Conservation (phyloP, 192 early-diverging fungal genomes). For the Paraglomus occultum region DNA sequence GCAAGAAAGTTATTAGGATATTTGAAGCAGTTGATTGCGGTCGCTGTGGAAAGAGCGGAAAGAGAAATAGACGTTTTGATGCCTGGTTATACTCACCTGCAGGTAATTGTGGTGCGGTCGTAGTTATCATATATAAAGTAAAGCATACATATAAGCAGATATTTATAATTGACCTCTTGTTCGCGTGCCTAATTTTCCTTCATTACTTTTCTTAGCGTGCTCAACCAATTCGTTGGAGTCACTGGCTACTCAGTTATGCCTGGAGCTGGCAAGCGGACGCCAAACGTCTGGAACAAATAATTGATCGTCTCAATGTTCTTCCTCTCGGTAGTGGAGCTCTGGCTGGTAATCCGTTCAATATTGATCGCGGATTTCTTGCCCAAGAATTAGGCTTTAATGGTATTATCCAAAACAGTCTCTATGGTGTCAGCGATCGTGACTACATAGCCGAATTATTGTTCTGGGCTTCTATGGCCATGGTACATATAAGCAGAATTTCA, state of each 20-base stretch:
- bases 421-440: slow-evolving; percentile 92
- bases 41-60: slow-evolving; percentile 76
- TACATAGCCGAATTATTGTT: slow-evolving; percentile 98
- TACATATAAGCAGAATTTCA: slow-evolving; percentile 84
- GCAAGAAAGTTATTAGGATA: slow-evolving; percentile 58
- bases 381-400: slow-evolving; percentile 85
- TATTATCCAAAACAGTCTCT: slow-evolving; percentile 86
- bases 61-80: slow-evolving; percentile 92
- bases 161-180: neutral
- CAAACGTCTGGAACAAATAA: slow-evolving; percentile 76
- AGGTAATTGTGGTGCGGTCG: slow-evolving; percentile 45
- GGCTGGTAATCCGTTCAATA: slow-evolving; percentile 95
- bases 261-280: slow-evolving; percentile 89
- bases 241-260: slow-evolving; percentile 87
- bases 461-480: slow-evolving; percentile 89
- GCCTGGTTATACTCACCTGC: slow-evolving; percentile 99
- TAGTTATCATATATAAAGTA: neutral
- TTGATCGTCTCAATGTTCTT: slow-evolving; percentile 77
- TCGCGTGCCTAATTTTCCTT: neutral
- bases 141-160: neutral
- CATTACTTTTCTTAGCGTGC: slow-evolving; percentile 61
- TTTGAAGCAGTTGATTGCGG: slow-evolving; percentile 75
- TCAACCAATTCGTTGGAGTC: slow-evolving; percentile 98
- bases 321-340: slow-evolving; percentile 94
- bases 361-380: slow-evolving; percentile 90